Percentiles rank a stretch among this genome's conserved stretches.
phyloP scores from a whole-genome alignment of 768 basidiomycete species.

The Leucogyrophana mollusca region DNA sequence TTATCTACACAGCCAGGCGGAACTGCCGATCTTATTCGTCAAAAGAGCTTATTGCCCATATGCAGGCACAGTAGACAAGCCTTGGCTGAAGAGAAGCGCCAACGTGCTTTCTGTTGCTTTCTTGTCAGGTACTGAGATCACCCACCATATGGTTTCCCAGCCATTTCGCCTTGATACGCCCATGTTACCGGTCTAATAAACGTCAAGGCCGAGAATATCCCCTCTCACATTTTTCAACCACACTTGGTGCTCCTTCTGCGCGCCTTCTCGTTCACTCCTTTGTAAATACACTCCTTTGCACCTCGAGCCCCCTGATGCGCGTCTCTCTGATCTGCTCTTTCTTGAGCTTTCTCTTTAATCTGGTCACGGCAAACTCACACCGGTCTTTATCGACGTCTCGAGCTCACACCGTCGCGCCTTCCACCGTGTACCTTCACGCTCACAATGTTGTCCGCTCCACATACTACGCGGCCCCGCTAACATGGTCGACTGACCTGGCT shows the following conservation, averaged over 20 bases:
- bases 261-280: background rate
- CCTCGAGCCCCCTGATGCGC: constrained; percentile 8
- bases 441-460: constrained; percentile 49
- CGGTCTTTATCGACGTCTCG: constrained; percentile 12
- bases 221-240: background rate
- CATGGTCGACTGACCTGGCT: constrained; percentile 50
- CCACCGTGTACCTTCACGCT: constrained; percentile 35
- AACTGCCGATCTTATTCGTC: too few species aligned
- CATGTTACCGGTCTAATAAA: too few species aligned
- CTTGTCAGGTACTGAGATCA: too few species aligned
- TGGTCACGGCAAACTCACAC: constrained; percentile 10
- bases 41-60: too few species aligned
- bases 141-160: background rate
- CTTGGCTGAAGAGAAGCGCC: too few species aligned
- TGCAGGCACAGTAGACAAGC: too few species aligned
- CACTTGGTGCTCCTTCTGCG: background rate
- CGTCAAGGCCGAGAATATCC: too few species aligned
- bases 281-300: constrained; percentile 6
- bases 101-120: too few species aligned
- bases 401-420: constrained; percentile 6
- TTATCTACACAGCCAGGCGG: too few species aligned
- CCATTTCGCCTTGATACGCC: too few species aligned
- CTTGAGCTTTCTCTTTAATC: constrained; percentile 14
- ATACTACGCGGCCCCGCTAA: constrained; percentile 42
- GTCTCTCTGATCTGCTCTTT: constrained; percentile 3